Base-by-base conservation (phyloP, 1,139 yeast species). In the Geotrichum restrictum region DNA sequence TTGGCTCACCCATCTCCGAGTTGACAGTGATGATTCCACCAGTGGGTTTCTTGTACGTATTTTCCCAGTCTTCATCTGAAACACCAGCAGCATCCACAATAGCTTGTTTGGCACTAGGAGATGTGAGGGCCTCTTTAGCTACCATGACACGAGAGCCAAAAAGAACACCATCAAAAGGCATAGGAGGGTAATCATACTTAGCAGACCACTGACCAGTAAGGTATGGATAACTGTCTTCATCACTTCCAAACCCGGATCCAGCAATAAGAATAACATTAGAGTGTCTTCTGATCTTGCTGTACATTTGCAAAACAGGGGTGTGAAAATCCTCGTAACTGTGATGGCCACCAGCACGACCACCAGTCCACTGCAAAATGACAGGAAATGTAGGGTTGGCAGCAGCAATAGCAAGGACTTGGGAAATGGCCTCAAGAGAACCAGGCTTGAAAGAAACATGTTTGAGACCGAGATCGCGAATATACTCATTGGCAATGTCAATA, bases 261-360 rank as follows among this genome's bases (percentile, higher is more conserved):
- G 96, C 98, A 65, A 93, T 82, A 65, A 93, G 79, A 56, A 91
- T 78, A 64, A 93, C 88, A 75, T 93, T 93, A 47, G 88, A 69
- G 66, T 91, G 85, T 74, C 89, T 86, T 81, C 99, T 87, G 66
- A 93, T 86, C 76, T 86, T 86, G 62, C 96, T 78, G 74, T 93
- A 93, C 93, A 91, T 93, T 72, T 88, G 96, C 67, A 93, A 75
- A 64, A 93, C 81, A 63, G 98, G 98, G 67, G 91, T 93, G 72
- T 93, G 98, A 94, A 91, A 89, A 74, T 93, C 98, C 78, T 93
- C 99, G 69, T 83, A 93, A 54, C 98, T 91, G 74, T 93, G 99
- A 72, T 93, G 99, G 68, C 99, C 99, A 80, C 99, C 99, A 76
- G 97, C 99, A 81, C 99, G 91, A 71, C 99, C 99, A 80, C 98